Conservation (phyloP, 2,329 filamentous ascomycete species). For the Xylaria sp. region DNA sequence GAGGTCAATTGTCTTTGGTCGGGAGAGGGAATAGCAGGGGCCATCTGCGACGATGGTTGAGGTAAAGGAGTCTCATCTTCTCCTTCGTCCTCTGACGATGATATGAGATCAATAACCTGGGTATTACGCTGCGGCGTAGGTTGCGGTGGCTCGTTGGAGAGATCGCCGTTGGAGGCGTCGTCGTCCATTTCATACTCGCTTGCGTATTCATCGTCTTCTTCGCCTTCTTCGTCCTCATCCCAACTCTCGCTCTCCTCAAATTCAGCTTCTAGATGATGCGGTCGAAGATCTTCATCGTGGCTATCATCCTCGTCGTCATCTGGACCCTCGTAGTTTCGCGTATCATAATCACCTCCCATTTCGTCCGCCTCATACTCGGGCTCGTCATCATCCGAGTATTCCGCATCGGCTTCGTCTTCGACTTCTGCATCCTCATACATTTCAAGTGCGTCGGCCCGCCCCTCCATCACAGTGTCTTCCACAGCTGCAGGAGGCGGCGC, state of each 20-base stretch:
- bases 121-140: constrained; percentile 18
- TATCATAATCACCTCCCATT: constrained; percentile 39
- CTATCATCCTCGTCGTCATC: constrained; percentile 39
- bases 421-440: constrained; percentile 32
- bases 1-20: neutral
- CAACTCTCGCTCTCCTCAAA: constrained; percentile 34
- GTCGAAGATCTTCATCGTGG: constrained; percentile 34
- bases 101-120: constrained; percentile 32
- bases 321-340: constrained; percentile 34
- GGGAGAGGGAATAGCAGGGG: neutral
- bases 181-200: constrained; percentile 28
- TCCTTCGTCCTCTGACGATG: constrained; percentile 31
- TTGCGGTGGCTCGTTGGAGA: constrained; percentile 8
- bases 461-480: constrained; percentile 21
- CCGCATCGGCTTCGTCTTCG: constrained; percentile 32
- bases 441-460: constrained; percentile 21
- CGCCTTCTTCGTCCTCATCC: constrained; percentile 27
- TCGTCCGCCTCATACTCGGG: constrained; percentile 36
- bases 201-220: constrained; percentile 21
- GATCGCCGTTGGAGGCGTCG: constrained; percentile 15
- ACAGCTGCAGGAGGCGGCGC: constrained; percentile 18
- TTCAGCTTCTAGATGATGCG: constrained; percentile 33
- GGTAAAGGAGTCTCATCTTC: constrained; percentile 5
- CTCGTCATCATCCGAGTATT: constrained; percentile 35
- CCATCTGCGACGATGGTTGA: neutral